phyloP scores from a whole-genome alignment of 805 yeast species.

The Candida easanensis region DNA sequence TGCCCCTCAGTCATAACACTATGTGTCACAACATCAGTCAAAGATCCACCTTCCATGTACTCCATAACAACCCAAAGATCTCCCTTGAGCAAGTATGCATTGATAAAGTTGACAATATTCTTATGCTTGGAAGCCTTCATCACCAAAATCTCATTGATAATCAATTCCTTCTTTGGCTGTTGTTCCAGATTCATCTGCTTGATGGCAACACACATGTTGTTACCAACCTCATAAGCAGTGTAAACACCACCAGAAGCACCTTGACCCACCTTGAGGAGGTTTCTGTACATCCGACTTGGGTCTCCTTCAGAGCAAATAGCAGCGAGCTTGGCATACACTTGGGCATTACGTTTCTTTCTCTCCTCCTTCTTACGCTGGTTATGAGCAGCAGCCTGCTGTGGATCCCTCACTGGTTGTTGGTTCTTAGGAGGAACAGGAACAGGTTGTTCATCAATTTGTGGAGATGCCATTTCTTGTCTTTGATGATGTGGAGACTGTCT shows the following conservation, averaged over 20 bases:
- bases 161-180: slow-evolving; percentile 94
- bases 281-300: slow-evolving; percentile 67
- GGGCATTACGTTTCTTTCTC: slow-evolving; percentile 66
- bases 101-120: slow-evolving; percentile 92
- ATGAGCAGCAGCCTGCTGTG: slow-evolving; percentile 48
- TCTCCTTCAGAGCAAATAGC: slow-evolving; percentile 83
- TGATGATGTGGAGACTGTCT: slow-evolving; percentile 6
- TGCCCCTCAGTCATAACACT: slow-evolving; percentile 88
- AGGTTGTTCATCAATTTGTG: slow-evolving; percentile 2
- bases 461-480: not conserved
- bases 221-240: slow-evolving; percentile 68
- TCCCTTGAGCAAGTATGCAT: slow-evolving; percentile 72
- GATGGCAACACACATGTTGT: slow-evolving; percentile 73
- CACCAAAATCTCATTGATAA: slow-evolving; percentile 91
- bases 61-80: slow-evolving; percentile 98
- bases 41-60: slow-evolving; percentile 97
- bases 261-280: slow-evolving; percentile 86
- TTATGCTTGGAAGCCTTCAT: slow-evolving; percentile 90
- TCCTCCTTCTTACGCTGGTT: slow-evolving; percentile 76
- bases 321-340: slow-evolving; percentile 65
- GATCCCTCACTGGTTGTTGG: slow-evolving; percentile 46
- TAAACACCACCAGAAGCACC: slow-evolving; percentile 98
- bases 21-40: slow-evolving; percentile 93
- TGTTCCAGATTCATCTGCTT: slow-evolving; percentile 94
- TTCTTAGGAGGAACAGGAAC: slow-evolving; percentile 35